These are phyloP conservation scores for Caryopteris hybrid DNA, from an alignment of 305 asterid species.

Conservation along the genomic window DNA sequence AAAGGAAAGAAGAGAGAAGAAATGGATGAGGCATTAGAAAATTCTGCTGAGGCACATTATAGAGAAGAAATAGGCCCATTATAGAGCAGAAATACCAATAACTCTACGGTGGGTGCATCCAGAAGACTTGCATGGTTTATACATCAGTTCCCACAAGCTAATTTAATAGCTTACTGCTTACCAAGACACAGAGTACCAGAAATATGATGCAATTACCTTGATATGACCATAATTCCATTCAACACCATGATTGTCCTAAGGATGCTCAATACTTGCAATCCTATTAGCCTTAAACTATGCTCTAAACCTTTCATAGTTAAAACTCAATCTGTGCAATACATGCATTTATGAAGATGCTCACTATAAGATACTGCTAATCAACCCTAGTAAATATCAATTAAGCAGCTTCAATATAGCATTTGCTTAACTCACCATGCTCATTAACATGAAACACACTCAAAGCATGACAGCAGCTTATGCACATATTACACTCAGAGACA, in stretches of 20 bases:
- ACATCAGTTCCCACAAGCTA: background rate
- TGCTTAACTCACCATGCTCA: background rate
- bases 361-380: background rate
- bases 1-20: background rate
- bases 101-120: background rate
- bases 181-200: conserved; percentile 5
- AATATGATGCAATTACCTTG: background rate
- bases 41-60: background rate
- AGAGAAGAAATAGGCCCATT: background rate
- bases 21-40: background rate
- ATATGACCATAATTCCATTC: conserved; percentile 6
- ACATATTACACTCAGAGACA: background rate
- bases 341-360: conserved; percentile 11
- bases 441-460: conserved; percentile 1
- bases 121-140: conserved; percentile 8
- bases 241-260: background rate
- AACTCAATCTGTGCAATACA: background rate
- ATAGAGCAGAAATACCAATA: background rate
- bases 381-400: background rate
- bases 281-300: background rate
- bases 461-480: background rate
- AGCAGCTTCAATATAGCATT: background rate
- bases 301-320: background rate
- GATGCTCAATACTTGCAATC: background rate
- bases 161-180: background rate